These are phyloP conservation scores for Vitis hybrid DNA, from an alignment of 177 flowering plant species.

Conservation along the genomic window DNA sequence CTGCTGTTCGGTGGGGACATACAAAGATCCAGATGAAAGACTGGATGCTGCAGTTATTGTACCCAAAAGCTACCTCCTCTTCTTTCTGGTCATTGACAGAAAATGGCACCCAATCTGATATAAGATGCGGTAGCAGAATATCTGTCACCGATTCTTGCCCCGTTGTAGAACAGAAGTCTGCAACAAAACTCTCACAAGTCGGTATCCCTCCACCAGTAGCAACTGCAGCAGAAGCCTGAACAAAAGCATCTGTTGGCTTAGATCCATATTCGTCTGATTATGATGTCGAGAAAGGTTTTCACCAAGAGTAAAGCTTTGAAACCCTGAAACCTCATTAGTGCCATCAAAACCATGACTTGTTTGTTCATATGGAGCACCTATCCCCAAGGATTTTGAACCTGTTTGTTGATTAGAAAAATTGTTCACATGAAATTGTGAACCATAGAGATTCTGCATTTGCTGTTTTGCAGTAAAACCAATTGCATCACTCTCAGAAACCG, in stretches of 20 bases:
- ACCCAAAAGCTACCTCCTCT: too few relatives aligned
- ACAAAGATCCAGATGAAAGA: too few relatives aligned
- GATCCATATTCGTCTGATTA: conserved; percentile 5
- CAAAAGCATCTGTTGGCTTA: conserved; percentile 1
- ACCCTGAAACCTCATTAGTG: conserved; percentile 5
- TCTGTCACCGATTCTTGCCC: too few relatives aligned
- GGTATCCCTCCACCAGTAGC: too few relatives aligned
- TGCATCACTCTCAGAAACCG: conserved; percentile 4
- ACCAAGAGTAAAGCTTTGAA: conserved; percentile 6
- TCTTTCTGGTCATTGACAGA: too few relatives aligned
- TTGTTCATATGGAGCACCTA: neutral
- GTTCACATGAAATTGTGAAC: conserved; percentile 3
- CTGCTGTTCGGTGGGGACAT: too few relatives aligned
- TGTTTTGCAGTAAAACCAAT: neutral
- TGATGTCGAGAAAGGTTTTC: conserved; percentile 7
- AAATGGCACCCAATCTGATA: too few relatives aligned
- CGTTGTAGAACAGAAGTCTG: too few relatives aligned
- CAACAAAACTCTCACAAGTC: too few relatives aligned
- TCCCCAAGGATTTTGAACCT: neutral
- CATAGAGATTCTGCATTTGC: conserved; percentile 4
- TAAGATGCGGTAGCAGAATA: too few relatives aligned
- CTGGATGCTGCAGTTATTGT: too few relatives aligned
- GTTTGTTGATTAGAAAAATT: conserved; percentile 3
- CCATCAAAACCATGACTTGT: neutral
- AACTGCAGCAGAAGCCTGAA: too few relatives aligned